These are phyloP conservation scores for Capsella bursapastoris DNA, from an alignment of 345 rosid genomes.

Conservation along the genomic window DNA sequence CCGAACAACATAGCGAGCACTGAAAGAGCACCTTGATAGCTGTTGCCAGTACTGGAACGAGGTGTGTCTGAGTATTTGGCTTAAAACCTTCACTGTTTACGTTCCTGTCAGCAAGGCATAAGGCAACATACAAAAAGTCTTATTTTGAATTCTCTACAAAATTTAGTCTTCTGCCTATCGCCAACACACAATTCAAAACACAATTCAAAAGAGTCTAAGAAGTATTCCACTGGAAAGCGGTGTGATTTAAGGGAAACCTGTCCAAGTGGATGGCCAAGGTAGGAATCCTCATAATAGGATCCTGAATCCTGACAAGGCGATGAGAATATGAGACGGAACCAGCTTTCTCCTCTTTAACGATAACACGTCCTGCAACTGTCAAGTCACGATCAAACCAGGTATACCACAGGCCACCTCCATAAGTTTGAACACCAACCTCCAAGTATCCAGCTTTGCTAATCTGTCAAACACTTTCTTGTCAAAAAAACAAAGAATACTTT, in stretches of 20 bases:
- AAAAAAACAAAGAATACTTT: too few relatives aligned
- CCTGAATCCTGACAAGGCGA: constrained; percentile 71
- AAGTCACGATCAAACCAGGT: constrained; percentile 99
- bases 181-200: not conserved
- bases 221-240: not conserved
- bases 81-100: constrained; percentile 87
- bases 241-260: constrained; percentile 51
- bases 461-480: constrained; percentile 45
- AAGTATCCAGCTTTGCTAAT: constrained; percentile 77
- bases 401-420: constrained; percentile 96
- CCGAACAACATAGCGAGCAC: not conserved
- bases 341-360: constrained; percentile 61
- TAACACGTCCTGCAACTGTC: constrained; percentile 90
- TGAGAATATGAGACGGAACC: constrained; percentile 71
- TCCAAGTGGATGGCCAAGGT: constrained; percentile 94
- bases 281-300: constrained; percentile 92
- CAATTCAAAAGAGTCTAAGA: not conserved
- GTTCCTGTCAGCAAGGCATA: constrained; percentile 52
- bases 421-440: constrained; percentile 92
- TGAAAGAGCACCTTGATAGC: constrained; percentile 67
- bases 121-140: not conserved
- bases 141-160: not conserved
- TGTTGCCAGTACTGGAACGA: constrained; percentile 87
- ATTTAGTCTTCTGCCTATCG: not conserved
- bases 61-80: constrained; percentile 87